Conservation (phyloP, 192 early-diverging fungal species). For the Kickxella alabastrina region DNA sequence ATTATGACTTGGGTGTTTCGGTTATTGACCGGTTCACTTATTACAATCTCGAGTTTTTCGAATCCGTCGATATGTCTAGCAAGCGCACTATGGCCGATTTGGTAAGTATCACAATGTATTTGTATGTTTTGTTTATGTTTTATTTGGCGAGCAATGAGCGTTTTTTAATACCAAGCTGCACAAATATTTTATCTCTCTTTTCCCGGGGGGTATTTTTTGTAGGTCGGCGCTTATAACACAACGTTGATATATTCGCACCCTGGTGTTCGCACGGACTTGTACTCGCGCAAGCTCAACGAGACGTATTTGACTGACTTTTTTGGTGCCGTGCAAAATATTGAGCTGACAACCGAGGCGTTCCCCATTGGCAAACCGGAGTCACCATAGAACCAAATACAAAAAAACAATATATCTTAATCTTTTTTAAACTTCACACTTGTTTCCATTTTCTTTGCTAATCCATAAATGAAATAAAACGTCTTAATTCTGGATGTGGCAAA, state of each 20-base stretch:
- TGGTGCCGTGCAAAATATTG: conserved; percentile 87
- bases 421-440: neutral
- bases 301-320: conserved; percentile 90
- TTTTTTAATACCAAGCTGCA: too few relatives aligned
- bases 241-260: conserved; percentile 74
- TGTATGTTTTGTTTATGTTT: too few relatives aligned
- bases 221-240: conserved; percentile 81
- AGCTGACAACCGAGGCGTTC: conserved; percentile 63
- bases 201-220: too few relatives aligned
- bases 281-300: conserved; percentile 64
- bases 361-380: conserved; percentile 26
- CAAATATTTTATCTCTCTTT: too few relatives aligned
- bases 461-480: too few relatives aligned
- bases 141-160: too few relatives aligned
- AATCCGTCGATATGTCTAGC: conserved; percentile 76
- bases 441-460: too few relatives aligned
- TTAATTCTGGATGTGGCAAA: too few relatives aligned
- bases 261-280: conserved; percentile 82
- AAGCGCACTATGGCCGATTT: conserved; percentile 69
- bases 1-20: conserved; percentile 91
- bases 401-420: neutral
- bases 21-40: conserved; percentile 99
- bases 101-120: too few relatives aligned
- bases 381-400: too few relatives aligned
- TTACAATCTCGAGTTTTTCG: conserved; percentile 90